These are phyloP conservation scores for Tetrahymena elliotti DNA, from an alignment of 73 alveolate species.

Conservation along the genomic window DNA sequence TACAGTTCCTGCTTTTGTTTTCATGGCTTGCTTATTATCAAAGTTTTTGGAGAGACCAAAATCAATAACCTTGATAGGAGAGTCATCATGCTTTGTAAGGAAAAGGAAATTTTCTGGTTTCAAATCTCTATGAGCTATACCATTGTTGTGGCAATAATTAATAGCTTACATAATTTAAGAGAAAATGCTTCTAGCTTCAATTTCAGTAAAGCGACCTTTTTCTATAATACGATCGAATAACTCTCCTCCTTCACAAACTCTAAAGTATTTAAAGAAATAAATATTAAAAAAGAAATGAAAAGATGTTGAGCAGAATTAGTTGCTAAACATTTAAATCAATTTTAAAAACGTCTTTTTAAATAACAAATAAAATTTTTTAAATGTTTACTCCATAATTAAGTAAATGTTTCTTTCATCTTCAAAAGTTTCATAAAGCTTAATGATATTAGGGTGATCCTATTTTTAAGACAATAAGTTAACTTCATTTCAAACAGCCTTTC, in stretches of 20 bases:
- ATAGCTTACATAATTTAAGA: slow-evolving; percentile 65
- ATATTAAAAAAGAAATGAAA: background rate
- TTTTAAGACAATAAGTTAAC: background rate
- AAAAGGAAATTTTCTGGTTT: slow-evolving; percentile 86
- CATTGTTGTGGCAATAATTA: slow-evolving; percentile 65
- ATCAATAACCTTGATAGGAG: slow-evolving; percentile 72
- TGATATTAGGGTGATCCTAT: slow-evolving; percentile 35
- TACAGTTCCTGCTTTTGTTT: slow-evolving; percentile 65
- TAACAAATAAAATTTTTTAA: background rate
- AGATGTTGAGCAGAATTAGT: background rate
- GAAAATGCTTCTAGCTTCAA: slow-evolving; percentile 66
- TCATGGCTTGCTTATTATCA: slow-evolving; percentile 42
- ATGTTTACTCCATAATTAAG: slow-evolving; percentile 16
- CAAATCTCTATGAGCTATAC: slow-evolving; percentile 80
- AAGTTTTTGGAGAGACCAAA: slow-evolving; percentile 75
- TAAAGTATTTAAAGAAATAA: background rate
- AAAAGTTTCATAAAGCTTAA: slow-evolving; percentile 16
- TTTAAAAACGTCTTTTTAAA: background rate
- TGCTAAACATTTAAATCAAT: background rate
- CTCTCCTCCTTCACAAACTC: slow-evolving; percentile 48
- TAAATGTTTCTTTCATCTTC: slow-evolving; percentile 27
- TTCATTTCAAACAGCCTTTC: background rate
- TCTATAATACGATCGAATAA: slow-evolving; percentile 47
- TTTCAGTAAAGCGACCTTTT: slow-evolving; percentile 71
- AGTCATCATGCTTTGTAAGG: slow-evolving; percentile 50